Evolutionary conservation across 2,329 filamentous ascomycete species (phyloP).

Genomic region (Chrysoporthe puriensis): DNA sequence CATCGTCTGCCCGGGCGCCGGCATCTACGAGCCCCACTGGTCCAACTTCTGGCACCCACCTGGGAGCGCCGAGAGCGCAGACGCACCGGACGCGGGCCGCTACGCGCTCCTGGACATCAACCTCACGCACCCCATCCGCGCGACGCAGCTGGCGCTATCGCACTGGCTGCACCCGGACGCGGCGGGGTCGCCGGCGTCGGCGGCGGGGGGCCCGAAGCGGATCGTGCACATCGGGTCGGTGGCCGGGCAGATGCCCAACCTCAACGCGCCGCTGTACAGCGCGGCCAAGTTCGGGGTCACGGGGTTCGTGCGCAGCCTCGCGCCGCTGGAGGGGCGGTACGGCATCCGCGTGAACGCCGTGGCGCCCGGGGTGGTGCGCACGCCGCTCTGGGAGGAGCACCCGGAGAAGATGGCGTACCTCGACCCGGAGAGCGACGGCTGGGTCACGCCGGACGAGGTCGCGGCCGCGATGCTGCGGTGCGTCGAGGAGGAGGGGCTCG

Average conservation of each 20-base stretch:
- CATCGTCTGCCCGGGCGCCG: constrained; percentile 51
- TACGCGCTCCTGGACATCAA: constrained; percentile 47
- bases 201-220: constrained; percentile 38
- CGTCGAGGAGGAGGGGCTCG: constrained; percentile 39
- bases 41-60: constrained; percentile 49
- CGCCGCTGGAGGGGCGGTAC: constrained; percentile 37
- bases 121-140: constrained; percentile 46
- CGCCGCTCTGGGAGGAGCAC: constrained; percentile 50
- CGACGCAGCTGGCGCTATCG: constrained; percentile 45
- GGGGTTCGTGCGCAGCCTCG: constrained; percentile 47
- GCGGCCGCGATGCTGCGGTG: constrained; percentile 49
- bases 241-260: constrained; percentile 41
- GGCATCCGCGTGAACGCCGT: constrained; percentile 48
- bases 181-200: constrained; percentile 29
- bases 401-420: constrained; percentile 47
- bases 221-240: constrained; percentile 44
- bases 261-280: constrained; percentile 43
- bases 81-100: constrained; percentile 35
- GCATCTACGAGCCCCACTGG: constrained; percentile 50
- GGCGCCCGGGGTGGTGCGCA: constrained; percentile 48
- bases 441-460: constrained; percentile 47
- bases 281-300: constrained; percentile 45
- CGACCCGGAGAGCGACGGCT: constrained; percentile 40
- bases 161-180: constrained; percentile 40
- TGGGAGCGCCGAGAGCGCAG: constrained; percentile 39